Evolutionary conservation across 108 stramenopile species (phyloP), one percentile per base, ranked within the genome.

Genomic region (Cyclotella atomus): DNA sequence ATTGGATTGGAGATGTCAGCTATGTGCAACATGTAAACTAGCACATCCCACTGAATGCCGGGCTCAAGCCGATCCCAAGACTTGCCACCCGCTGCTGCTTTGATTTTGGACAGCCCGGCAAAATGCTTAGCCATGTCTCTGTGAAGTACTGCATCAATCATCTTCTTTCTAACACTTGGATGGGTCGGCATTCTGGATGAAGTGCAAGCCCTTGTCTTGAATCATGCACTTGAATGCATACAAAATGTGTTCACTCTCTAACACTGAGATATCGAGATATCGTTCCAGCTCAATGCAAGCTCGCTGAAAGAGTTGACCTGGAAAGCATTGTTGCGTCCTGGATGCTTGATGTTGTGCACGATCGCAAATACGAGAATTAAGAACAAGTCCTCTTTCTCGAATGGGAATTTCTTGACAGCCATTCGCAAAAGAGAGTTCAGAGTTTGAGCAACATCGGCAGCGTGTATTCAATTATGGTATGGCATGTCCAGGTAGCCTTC

Each of bases 301-400:
- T 87, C 83, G 20, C 70, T 69, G 53, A 73, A 35, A 9, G 85
- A 38, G 33, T 86, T 75, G 44, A 94, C 76, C 54, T 92, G 92
- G 68, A 85, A 97, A 14, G 68, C 63, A 75, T 97, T 97, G 71
- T 89, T 94, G 7, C 68, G 29, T 7, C 96, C 96, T 0, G 89
- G 90, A 79, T 97, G 96, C 28, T 83, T 84, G 15, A 95, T 86
- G 70, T 97, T 95, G 68, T 97, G 96, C 44, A 88, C 70, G 23
- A 91, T 70, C 3, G 89, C 92, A 0, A 88, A 90, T n/a, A 93
- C 55, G 25, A 88, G 47, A 30, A 83, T 76, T 16, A 70, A 76
- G 38, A 85, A 88, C 2, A 81, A 20, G 55, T 88, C 75, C 41
- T 79, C 59, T 15, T 65, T 36, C 21, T 68, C 57, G 32, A 57